A percentile compares a stretch with the other conserved stretches of the same genome.
These are phyloP conservation scores for Alternaria sp. DNA, from an alignment of 2,329 filamentous ascomycete species.

Conservation along the genomic window DNA sequence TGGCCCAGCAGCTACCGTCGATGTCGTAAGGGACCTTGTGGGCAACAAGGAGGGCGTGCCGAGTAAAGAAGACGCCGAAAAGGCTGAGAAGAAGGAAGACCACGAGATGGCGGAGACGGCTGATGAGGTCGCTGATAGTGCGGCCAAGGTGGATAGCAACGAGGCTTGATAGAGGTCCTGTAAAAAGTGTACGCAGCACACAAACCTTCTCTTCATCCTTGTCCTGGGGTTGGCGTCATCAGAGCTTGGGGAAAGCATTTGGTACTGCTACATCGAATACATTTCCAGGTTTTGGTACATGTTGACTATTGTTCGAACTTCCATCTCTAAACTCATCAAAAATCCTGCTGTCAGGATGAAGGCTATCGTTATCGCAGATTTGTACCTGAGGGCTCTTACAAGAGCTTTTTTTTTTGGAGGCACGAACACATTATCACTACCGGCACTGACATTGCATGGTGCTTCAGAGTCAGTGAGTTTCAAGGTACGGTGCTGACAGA, in stretches of 20 bases:
- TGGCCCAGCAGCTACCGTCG: conserved; percentile 78
- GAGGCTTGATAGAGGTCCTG: conserved; percentile 13
- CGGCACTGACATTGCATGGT: no score
- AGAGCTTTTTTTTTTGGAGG: no score
- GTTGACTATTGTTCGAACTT: not conserved
- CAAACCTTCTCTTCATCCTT: not conserved
- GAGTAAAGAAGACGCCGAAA: conserved; percentile 34
- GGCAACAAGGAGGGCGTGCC: conserved; percentile 40
- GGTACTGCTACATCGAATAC: not conserved
- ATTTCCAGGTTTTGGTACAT: not conserved
- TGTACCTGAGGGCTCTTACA: no score
- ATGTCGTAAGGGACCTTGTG: conserved; percentile 75
- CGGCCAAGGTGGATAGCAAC: conserved; percentile 49
- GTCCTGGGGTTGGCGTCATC: not conserved
- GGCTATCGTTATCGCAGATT: no score
- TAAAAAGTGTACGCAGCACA: not conserved
- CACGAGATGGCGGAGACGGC: conserved; percentile 57
- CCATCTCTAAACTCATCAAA: not conserved
- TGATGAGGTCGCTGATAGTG: conserved; percentile 15
- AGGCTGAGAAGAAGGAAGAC: conserved; percentile 47
- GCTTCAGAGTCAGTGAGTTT: not conserved
- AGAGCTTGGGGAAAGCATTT: not conserved
- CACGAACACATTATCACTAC: no score
- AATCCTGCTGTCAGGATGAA: no score
- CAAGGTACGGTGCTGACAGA: no score